phyloP scores from a whole-genome alignment of 768 basidiomycete species.

The Mycena rebaudengoi region DNA sequence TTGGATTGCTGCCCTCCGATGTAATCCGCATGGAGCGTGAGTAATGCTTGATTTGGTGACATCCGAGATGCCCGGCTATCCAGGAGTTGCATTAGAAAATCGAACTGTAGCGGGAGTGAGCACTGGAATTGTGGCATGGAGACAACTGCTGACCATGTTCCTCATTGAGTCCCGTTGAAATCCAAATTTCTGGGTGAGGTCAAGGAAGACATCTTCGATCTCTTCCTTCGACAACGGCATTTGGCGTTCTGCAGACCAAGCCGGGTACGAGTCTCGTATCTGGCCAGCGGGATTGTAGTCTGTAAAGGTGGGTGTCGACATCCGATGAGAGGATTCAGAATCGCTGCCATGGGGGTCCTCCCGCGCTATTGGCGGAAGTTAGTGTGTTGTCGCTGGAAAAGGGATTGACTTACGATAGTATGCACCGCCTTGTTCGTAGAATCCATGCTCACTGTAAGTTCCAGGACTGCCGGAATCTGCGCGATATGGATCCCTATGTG shows the following conservation, averaged over 20 bases:
- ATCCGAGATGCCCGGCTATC: constrained; percentile 97
- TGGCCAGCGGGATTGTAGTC: constrained; percentile 31
- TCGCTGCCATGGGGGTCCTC: constrained; percentile 88
- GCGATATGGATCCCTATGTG: constrained; percentile 15
- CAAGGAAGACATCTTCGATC: constrained; percentile 98
- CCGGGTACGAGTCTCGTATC: constrained; percentile 89
- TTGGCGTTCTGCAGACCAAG: constrained; percentile 91
- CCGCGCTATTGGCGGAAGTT: too few relatives aligned
- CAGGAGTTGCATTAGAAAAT: constrained; percentile 96
- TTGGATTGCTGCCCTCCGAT: constrained; percentile 98
- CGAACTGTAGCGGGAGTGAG: constrained; percentile 67
- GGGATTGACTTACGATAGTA: constrained; percentile 28
- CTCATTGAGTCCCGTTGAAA: constrained; percentile 96
- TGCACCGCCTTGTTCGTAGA: constrained; percentile 59
- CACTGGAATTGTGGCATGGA: neutral
- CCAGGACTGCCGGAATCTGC: constrained; percentile 25
- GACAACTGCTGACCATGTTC: constrained; percentile 75
- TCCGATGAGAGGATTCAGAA: constrained; percentile 67
- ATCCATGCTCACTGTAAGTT: constrained; percentile 22
- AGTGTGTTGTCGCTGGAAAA: too few relatives aligned
- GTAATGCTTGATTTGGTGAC: constrained; percentile 93
- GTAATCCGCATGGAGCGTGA: constrained; percentile 98
- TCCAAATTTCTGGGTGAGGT: constrained; percentile 98
- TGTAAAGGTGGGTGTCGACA: constrained; percentile 13
- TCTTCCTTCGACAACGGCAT: constrained; percentile 99